Evolutionary conservation across 1,139 yeast genomes (phyloP).

Genomic region (Diutina sp.): DNA sequence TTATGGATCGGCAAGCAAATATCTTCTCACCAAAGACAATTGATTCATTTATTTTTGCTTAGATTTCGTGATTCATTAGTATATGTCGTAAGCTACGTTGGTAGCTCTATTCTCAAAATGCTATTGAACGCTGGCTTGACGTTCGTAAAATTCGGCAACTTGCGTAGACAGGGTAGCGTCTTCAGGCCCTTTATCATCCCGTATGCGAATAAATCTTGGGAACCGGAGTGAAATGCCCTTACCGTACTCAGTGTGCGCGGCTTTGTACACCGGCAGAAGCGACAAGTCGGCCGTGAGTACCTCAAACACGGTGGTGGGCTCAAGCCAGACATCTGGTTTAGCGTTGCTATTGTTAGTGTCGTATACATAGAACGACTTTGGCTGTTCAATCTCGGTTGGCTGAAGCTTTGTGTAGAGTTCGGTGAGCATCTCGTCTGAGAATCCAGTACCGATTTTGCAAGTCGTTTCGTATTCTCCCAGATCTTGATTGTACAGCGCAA

Average conservation of each 20-base stretch:
- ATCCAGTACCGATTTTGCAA: slow-evolving; percentile 96
- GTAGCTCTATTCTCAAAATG: neutral
- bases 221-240: slow-evolving; percentile 86
- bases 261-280: slow-evolving; percentile 83
- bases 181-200: slow-evolving; percentile 82
- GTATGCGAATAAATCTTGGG: slow-evolving; percentile 73
- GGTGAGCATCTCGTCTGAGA: slow-evolving; percentile 72
- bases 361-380: slow-evolving; percentile 61
- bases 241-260: slow-evolving; percentile 66
- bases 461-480: slow-evolving; percentile 90
- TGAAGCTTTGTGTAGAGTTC: slow-evolving; percentile 46
- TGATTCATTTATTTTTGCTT: no score
- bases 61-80: neutral
- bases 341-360: slow-evolving; percentile 52
- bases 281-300: slow-evolving; percentile 91
- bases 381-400: slow-evolving; percentile 53
- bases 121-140: slow-evolving; percentile 42
- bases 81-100: neutral
- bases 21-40: no score
- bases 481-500: slow-evolving; percentile 83
- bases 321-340: slow-evolving; percentile 92
- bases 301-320: slow-evolving; percentile 79
- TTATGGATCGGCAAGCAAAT: no score
- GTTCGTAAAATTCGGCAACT: slow-evolving; percentile 77
- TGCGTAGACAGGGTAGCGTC: slow-evolving; percentile 88